Percentiles rank a stretch among this genome's conserved stretches.
These are phyloP conservation scores for Anisodus acutangulus DNA, from an alignment of 257 asterid species.

Conservation along the genomic window DNA sequence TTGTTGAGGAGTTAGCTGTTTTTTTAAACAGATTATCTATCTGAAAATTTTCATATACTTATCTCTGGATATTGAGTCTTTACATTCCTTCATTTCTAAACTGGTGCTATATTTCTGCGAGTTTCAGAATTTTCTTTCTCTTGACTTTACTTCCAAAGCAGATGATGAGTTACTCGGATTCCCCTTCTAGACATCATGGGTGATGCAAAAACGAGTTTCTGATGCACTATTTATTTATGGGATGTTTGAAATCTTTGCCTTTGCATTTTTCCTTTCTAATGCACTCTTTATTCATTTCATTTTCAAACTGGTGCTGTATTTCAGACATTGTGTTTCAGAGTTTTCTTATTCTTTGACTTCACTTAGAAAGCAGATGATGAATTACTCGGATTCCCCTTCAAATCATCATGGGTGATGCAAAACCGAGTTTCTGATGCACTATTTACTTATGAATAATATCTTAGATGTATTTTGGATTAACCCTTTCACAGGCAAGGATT, in stretches of 20 bases:
- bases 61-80: background rate
- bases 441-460: background rate
- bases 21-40: background rate
- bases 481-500: constrained; percentile 73
- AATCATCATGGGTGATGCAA: constrained; percentile 74
- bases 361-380: constrained; percentile 33
- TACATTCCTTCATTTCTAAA: background rate
- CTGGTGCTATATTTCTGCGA: background rate
- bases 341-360: background rate
- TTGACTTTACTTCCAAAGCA: too few species aligned
- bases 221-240: too few species aligned
- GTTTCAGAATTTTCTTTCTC: background rate
- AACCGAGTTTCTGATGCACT: constrained; percentile 83
- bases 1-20: background rate
- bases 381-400: constrained; percentile 98
- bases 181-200: too few species aligned
- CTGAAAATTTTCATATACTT: background rate
- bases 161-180: too few species aligned
- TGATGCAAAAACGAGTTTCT: too few species aligned
- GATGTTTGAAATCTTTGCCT: background rate
- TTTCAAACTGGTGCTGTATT: background rate
- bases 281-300: background rate
- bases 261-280: background rate
- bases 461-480: constrained; percentile 6
- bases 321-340: background rate